A percentile compares a stretch with the other conserved stretches of the same genome.
Conservation (phyloP, 306 rosid genomes). For the Rosa persica region DNA sequence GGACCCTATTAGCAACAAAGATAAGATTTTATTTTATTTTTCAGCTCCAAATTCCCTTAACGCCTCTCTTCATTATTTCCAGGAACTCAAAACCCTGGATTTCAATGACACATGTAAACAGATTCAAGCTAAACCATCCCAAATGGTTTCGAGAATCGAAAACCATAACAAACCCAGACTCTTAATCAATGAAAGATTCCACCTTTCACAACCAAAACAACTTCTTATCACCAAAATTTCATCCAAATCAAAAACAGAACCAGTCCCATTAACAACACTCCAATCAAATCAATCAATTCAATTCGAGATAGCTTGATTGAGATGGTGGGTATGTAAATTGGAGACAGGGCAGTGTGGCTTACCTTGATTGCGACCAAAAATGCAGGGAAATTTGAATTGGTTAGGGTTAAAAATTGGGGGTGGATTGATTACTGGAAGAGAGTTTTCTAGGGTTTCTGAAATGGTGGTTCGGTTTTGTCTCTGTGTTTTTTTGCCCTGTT, state of each 20-base stretch:
- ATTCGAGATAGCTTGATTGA: background rate
- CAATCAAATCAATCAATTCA: background rate
- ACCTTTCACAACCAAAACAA: slow-evolving; percentile 3
- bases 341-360: slow-evolving; percentile 7
- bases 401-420: background rate
- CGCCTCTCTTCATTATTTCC: background rate
- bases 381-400: slow-evolving; percentile 22
- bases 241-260: background rate
- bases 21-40: background rate
- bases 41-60: background rate
- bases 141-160: background rate
- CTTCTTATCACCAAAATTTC: background rate
- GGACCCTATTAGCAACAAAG: slow-evolving; percentile 2
- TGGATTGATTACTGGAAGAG: background rate
- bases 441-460: slow-evolving; percentile 35
- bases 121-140: background rate
- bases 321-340: background rate
- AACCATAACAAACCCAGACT: background rate
- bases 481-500: background rate
- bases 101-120: background rate
- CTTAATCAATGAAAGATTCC: slow-evolving; percentile 11
- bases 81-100: background rate
- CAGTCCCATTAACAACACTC: too few relatives aligned
- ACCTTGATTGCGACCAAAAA: slow-evolving; percentile 31
- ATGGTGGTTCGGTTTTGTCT: background rate